These are phyloP conservation scores for Dichomitus squalens DNA, from an alignment of 1,284 basidiomycete genomes.

Conservation along the genomic window DNA sequence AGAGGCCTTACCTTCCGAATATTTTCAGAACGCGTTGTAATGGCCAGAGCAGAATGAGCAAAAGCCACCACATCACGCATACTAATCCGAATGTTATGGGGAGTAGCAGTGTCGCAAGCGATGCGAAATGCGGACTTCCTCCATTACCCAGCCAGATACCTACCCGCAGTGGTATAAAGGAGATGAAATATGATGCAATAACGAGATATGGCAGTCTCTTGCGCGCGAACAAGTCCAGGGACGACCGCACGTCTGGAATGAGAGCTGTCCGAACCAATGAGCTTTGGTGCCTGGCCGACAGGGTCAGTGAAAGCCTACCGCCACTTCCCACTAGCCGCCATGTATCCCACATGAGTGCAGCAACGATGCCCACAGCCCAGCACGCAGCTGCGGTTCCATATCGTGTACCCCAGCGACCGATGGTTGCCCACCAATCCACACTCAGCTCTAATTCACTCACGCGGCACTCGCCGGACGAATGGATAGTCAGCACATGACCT, in stretches of 20 bases:
- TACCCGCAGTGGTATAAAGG: conserved; percentile 59
- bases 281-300: conserved; percentile 3
- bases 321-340: conserved; percentile 45
- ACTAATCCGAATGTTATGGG: conserved; percentile 62
- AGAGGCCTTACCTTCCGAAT: conserved; percentile 41
- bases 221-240: conserved; percentile 47
- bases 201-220: conserved; percentile 46
- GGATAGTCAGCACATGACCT: conserved; percentile 57
- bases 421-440: conserved; percentile 68
- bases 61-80: conserved; percentile 52
- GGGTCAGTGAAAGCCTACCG: conserved; percentile 24
- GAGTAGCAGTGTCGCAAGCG: conserved; percentile 58
- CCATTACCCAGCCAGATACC: conserved; percentile 59
- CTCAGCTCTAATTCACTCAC: conserved; percentile 49
- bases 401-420: conserved; percentile 71
- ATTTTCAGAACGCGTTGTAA: conserved; percentile 21
- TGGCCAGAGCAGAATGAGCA: conserved; percentile 23
- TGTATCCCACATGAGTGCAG: conserved; percentile 54
- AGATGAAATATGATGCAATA: conserved; percentile 44
- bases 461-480: conserved; percentile 56
- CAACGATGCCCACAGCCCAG: conserved; percentile 72
- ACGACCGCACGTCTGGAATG: conserved; percentile 49
- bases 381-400: conserved; percentile 70
- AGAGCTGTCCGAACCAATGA: conserved; percentile 32
- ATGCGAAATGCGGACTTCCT: conserved; percentile 50